Evolutionary conservation across 2,329 filamentous ascomycete species (phyloP).

Genomic region (Coniochaeta sp.): DNA sequence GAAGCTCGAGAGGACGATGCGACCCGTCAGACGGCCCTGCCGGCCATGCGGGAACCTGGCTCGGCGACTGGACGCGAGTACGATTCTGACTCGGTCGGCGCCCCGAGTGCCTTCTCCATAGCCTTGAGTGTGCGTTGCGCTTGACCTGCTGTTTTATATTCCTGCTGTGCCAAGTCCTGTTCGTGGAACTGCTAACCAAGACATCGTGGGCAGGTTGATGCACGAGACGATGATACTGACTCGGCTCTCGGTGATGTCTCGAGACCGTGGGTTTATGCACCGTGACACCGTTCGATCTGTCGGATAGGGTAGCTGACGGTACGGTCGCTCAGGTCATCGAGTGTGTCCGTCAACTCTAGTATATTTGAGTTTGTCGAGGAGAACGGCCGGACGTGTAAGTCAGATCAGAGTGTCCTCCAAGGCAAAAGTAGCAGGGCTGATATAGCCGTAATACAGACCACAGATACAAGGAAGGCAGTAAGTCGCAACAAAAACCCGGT

Average conservation of each 20-base stretch:
- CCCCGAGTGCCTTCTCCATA: not conserved
- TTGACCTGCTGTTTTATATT: not conserved
- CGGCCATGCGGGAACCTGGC: not conserved
- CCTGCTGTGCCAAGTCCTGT: too few species aligned
- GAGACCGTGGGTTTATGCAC: not conserved
- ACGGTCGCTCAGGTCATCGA: not conserved
- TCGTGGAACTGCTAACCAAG: not conserved
- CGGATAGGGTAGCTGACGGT: not conserved
- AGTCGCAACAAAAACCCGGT: too few species aligned
- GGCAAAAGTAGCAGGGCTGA: not conserved
- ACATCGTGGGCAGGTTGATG: not conserved
- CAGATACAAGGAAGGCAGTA: slow-evolving; percentile 5
- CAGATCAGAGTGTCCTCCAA: not conserved
- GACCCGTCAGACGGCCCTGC: not conserved
- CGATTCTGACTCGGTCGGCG: not conserved
- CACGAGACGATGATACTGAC: not conserved
- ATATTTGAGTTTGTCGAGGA: slow-evolving; percentile 4
- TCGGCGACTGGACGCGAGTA: not conserved
- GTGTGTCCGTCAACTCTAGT: slow-evolving; percentile 2
- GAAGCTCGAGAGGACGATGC: not conserved
- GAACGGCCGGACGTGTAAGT: slow-evolving; percentile 3
- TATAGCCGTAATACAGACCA: not conserved
- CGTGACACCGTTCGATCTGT: not conserved
- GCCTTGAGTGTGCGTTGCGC: not conserved
- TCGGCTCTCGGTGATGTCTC: not conserved